Base-by-base conservation (phyloP, 768 basidiomycete species). In the Tricholoma furcatifolium region DNA sequence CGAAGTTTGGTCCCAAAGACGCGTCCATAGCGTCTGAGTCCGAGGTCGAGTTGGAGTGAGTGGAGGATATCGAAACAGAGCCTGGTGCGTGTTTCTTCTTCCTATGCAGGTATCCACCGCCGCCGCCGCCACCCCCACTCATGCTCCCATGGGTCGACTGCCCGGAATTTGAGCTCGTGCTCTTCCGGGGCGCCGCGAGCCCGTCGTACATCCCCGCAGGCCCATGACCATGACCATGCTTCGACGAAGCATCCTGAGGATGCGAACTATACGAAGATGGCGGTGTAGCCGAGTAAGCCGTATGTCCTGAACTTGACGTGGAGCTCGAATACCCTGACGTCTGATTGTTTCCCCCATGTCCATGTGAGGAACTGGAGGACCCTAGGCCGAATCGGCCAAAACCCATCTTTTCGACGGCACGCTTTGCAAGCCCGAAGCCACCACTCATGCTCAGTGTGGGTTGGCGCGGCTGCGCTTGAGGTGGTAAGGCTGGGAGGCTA, bases 371-470 rank as follows among this genome's bases (percentile, higher is more conserved):
- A 18, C 74, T 69, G 47, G 69, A 73, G 24, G 74, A 75, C 39
- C 68, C 69, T 34, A 68, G 65, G 50, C 70, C 70, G 38, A 69
- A 63, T 36, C 82, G 78, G 35, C 54, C 51, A 34, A 58, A 41
- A 9, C 84, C 84, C 74, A 91, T 81, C 67, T 82, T 86, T 70
- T 90, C 88, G 3, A 88, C 87, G 3, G 90, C 88, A 51, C 85
- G 79, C 62, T 84, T 85, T 9, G 88, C 89, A 8, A 88, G 75
- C 8, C 87, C 88, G 43, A 88, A 75, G 38, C 83, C 78, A 35
- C 76, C 77, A 2, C 85, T 81, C 72, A 91, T 83, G 60, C 87
- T 89, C 56, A 90, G 77, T 15, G 88, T 80, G n/a, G 85, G 83
- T 61, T 83, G 85, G 18, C 85, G 65, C 55, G 79, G 70, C 23